Evolutionary conservation across 2,329 filamentous ascomycete species (phyloP).

Genomic region (Colletotrichum noveboracense): DNA sequence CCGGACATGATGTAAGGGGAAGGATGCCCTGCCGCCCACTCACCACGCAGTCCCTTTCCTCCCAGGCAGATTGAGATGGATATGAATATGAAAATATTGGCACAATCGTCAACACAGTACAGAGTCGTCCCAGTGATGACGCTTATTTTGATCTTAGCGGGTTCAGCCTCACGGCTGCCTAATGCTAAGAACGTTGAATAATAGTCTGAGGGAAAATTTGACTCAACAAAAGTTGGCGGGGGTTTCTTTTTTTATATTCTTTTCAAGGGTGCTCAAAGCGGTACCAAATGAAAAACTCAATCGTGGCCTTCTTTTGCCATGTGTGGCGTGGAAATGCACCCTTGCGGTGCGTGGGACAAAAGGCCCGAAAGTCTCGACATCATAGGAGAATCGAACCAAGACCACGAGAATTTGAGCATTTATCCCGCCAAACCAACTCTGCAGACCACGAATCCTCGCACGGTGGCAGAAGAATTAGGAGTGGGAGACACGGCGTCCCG

Average conservation of each 20-base stretch:
- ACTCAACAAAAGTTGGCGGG: not conserved
- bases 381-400: not conserved
- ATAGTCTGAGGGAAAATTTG: not conserved
- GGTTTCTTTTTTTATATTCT: not conserved
- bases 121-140: not conserved
- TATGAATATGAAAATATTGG: not conserved
- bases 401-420: not conserved
- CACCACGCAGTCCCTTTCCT: not conserved
- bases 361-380: not conserved
- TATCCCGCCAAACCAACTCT: not conserved
- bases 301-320: not conserved
- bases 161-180: not conserved
- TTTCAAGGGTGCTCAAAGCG: not conserved
- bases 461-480: not conserved
- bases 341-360: not conserved
- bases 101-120: not conserved
- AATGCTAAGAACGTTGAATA: not conserved
- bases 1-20: not conserved
- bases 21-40: not conserved
- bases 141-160: not conserved
- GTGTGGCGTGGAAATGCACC: not conserved
- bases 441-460: not conserved
- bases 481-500: not conserved
- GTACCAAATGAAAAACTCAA: not conserved
- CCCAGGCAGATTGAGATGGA: not conserved